phyloP scores from a whole-genome alignment of 148 eudicot species.

The Talinum fruticosum region DNA sequence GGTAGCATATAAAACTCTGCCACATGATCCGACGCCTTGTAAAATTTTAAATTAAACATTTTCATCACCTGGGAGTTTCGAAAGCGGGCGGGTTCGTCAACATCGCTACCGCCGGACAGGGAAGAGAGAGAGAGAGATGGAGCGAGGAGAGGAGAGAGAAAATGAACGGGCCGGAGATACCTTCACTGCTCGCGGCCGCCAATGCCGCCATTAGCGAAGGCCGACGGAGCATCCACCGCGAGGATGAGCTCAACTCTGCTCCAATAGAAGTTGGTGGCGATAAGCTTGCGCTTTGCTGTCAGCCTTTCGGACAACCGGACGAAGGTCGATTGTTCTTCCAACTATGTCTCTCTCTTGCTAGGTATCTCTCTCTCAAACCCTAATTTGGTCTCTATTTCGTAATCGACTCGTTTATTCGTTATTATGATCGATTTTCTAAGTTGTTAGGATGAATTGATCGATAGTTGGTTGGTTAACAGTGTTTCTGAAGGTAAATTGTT shows the following conservation, averaged over 20 bases:
- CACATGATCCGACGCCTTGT: too few species aligned
- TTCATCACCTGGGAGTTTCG: too few species aligned
- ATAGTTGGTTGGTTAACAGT: neutral
- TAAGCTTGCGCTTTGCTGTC: constrained; percentile 12
- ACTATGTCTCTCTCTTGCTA: constrained; percentile 1
- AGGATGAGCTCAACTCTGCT: constrained; percentile 17
- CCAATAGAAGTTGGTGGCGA: constrained; percentile 23
- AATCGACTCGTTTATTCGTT: neutral
- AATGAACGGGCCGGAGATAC: neutral
- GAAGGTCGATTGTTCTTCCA: neutral
- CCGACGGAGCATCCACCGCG: neutral
- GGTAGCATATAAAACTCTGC: too few species aligned
- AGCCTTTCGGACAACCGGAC: neutral
- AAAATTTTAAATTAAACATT: too few species aligned
- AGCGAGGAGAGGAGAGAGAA: neutral
- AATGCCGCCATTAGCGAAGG: neutral
- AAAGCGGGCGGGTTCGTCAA: neutral
- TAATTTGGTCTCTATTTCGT: neutral
- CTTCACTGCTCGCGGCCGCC: constrained; percentile 8
- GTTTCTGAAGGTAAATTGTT: neutral
- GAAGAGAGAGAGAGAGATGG: neutral
- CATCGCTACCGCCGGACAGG: neutral
- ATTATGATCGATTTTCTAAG: neutral
- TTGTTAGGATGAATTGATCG: neutral
- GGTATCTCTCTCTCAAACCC: neutral